Evolutionary conservation across 1,284 basidiomycete genomes (phyloP), one percentile per base, ranked within the genome.

Genomic region (Naganishia liquefaciens): DNA sequence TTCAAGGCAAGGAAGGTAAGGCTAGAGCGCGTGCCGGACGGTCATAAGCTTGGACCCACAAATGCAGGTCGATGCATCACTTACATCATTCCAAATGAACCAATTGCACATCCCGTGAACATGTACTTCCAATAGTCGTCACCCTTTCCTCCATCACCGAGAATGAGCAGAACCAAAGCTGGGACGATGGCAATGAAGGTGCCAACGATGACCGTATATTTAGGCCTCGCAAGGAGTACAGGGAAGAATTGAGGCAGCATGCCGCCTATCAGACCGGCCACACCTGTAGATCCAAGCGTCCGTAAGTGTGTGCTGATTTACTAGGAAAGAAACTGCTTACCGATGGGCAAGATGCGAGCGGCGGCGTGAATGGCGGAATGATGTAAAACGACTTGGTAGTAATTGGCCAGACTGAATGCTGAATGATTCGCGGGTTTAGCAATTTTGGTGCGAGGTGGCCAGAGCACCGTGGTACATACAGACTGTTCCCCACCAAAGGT

Each of bases 121-220:
- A 72, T n/a, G 64, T 63, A 76, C 50, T 70, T 66, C 76, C 76
- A 76, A 68, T 77, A 77, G 27, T 71, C 69, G n/a, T 53, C 71
- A 3, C 74, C 74, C 5, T 58, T 50, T 17, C 75, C 76, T 17
- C 76, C 76, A 61, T 75, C 68, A 25, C 64, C 61, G 61, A 63
- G 64, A 64, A 71, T 69, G 60, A 76, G 65, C 30, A 76, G 69
- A 39, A 74, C 62, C 68, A 43, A 13, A 7, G 47, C 47, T 5
- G 61, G 65, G 1, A 46, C 58, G 25, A 60, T 46, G 23, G 60
- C 52, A 27, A 62, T 39, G n/a, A 54, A 43, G 2, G 60, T 30
- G 5, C 67, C 67, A 4, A 25, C 53, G 17, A 65, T 57, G 23
- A 68, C 51, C 1, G 64, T 62, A 39, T 42, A 68, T 44, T 64